Evolutionary conservation across 768 basidiomycete species (phyloP), one percentile per base, ranked within the genome.

Genomic region (Cystobasidium tubakii): DNA sequence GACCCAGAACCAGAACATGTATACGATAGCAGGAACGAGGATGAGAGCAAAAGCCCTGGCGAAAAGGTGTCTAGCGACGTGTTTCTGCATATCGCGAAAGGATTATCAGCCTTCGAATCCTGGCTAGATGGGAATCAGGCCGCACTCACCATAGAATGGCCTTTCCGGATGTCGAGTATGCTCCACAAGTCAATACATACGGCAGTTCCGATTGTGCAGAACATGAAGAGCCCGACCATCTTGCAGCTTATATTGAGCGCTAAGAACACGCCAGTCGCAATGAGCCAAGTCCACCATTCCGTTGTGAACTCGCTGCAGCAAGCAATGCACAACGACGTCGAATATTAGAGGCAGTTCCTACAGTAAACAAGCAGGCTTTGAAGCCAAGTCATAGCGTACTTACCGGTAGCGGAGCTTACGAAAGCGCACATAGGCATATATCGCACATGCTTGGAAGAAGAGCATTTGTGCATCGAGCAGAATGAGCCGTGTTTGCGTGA

Each of bases 171-270:
- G 81, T 99, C 96, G 78, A 98, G 82, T 53, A 98, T 85, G 76
- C 89, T 90, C 95, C 96, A 99, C 13, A 99, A 84, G 81, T 99
- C 96, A 74, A 95, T 87, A 34, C 90, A 79, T 54, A 98, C 96
- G 6, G 95, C 95, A 62, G 90, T 84, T 1, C 96, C 96, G 76
- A 99, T 88, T 17, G 90, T 86, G 50, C 87, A 70, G 73, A 99
- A 97, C 1, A 92, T 92, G 75, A 99, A 85, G 62, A 98, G 84
- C 42, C 96, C 96, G 77, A 97, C 97, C 82, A 98, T 96, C 82
- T 99, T 99, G 79, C 94, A 95, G 2, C 90, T 92, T 86, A 96
- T 90, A 1, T 93, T 91, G 81, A 92, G 92, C 39, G 93, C 92
- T 87, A 99, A 91, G 82, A 90, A 93, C 71, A 88, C 84, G 23